Evolutionary conservation across 352 stramenopile species (phyloP).

Genomic region (Phytopythium helicoides): DNA sequence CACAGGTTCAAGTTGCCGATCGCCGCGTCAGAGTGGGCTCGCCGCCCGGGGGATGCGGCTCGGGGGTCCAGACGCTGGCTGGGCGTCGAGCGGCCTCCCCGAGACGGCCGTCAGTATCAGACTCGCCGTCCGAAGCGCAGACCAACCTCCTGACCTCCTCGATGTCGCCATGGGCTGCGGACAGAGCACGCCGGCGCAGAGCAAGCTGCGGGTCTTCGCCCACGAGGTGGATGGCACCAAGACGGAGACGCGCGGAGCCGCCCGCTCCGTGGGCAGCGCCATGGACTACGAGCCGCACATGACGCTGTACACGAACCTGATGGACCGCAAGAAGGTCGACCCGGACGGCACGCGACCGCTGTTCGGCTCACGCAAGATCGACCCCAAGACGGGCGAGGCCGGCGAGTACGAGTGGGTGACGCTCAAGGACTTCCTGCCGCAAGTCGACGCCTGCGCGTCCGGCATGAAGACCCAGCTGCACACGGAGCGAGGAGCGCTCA

Average conservation of each 20-base stretch:
- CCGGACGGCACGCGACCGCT: slow-evolving; percentile 18
- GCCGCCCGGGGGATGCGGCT: no score
- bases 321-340: slow-evolving; percentile 27
- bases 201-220: slow-evolving; percentile 1
- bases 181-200: background rate
- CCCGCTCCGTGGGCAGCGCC: slow-evolving; percentile 17
- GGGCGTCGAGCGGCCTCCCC: no score
- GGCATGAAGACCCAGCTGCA: slow-evolving; percentile 29
- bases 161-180: background rate
- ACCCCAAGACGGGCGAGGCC: slow-evolving; percentile 30
- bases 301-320: slow-evolving; percentile 45
- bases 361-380: slow-evolving; percentile 41
- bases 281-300: slow-evolving; percentile 26
- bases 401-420: slow-evolving; percentile 58
- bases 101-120: slow-evolving; percentile 3
- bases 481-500: slow-evolving; percentile 42
- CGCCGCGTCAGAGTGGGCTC: no score
- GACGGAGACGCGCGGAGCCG: slow-evolving; percentile 17
- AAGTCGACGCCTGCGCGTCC: slow-evolving; percentile 36
- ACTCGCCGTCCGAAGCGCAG: background rate
- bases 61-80: no score
- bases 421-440: slow-evolving; percentile 41
- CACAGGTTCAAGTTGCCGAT: no score
- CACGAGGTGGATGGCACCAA: slow-evolving; percentile 13
- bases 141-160: background rate